Conservation (phyloP, 78 protist genomes). For the Speleostelium caveatum region DNA sequence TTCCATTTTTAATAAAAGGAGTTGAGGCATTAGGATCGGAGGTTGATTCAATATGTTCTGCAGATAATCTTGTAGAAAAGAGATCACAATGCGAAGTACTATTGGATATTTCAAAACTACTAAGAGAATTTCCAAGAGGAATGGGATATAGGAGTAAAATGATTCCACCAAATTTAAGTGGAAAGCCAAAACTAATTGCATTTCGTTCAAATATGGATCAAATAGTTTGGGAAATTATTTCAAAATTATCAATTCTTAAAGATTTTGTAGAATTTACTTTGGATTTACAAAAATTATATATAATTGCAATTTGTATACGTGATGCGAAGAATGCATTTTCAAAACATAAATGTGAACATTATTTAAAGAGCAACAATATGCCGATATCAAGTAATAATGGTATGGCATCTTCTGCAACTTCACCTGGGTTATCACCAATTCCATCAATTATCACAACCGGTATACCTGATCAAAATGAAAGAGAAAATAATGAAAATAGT, state of each 20-base stretch:
- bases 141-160: slow-evolving; percentile 61
- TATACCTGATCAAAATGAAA: not conserved
- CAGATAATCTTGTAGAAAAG: slow-evolving; percentile 45
- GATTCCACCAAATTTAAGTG: slow-evolving; percentile 28
- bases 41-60: slow-evolving; percentile 24
- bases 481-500: not conserved
- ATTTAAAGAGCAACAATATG: not conserved
- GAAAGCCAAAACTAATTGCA: slow-evolving; percentile 41
- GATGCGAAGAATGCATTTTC: slow-evolving; percentile 51
- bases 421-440: not conserved
- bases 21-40: slow-evolving; percentile 31
- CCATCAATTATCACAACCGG: not conserved
- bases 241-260: slow-evolving; percentile 60
- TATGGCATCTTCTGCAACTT: not conserved
- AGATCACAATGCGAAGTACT: slow-evolving; percentile 47
- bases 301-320: slow-evolving; percentile 65
- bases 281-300: slow-evolving; percentile 53
- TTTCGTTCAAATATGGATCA: slow-evolving; percentile 64
- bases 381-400: not conserved
- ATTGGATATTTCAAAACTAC: slow-evolving; percentile 49
- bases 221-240: slow-evolving; percentile 63
- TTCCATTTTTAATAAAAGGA: slow-evolving; percentile 51
- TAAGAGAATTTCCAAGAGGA: slow-evolving; percentile 71
- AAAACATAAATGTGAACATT: slow-evolving; percentile 34
- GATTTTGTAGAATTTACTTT: slow-evolving; percentile 62